Base-by-base conservation (phyloP, 2,329 filamentous ascomycete genomes). In the Bisporella sp. region DNA sequence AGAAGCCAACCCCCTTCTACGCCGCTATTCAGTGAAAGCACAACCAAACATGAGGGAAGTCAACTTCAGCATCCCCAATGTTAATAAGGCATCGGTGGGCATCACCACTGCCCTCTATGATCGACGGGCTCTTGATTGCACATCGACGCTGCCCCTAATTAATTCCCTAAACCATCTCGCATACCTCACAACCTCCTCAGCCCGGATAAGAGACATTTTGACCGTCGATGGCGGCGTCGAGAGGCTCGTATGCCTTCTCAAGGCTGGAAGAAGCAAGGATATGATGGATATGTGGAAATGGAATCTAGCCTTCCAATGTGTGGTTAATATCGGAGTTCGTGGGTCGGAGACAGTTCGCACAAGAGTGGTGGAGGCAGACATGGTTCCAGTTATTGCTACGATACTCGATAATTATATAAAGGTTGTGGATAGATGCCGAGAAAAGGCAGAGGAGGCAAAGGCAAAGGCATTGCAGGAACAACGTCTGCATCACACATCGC, bases 241-340 rank as follows among this genome's bases (percentile, higher is more conserved):
- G 74, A 78, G 92, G 58, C 76, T 99, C 60, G 89, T 99, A 67
- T 96, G 90, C 78, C 96, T 99, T 65, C 81, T 99, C 69, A 99
- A 99, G 71, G 89, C 96, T 71, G 93, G 93, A 56, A 81, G 93
- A 66, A 96, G 89, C 72, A 95, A 91, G 71, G 92, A 99, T 68
- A 86, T 96, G 84, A 96, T 97, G 92, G 92, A 96, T 69, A 96
- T 96, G 88, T 99, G 93, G 93, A 97, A 97, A 72, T 99, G 93
- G 93, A 99, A 96, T 66, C 78, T 99, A 56, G 93, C 93, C 48
- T 99, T 99, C 69, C 93, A 97, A 71, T 99, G 93, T 69, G 91
- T 97, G 57, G 93, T 99, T 67, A 99, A 99, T 69, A 97, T 99
- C 65, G 93, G 93, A 51, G 92, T 99, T 53, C 82, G 93, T 60